Conservation (phyloP, 2,329 filamentous ascomycete species). For the Cyphellophora attinorum region DNA sequence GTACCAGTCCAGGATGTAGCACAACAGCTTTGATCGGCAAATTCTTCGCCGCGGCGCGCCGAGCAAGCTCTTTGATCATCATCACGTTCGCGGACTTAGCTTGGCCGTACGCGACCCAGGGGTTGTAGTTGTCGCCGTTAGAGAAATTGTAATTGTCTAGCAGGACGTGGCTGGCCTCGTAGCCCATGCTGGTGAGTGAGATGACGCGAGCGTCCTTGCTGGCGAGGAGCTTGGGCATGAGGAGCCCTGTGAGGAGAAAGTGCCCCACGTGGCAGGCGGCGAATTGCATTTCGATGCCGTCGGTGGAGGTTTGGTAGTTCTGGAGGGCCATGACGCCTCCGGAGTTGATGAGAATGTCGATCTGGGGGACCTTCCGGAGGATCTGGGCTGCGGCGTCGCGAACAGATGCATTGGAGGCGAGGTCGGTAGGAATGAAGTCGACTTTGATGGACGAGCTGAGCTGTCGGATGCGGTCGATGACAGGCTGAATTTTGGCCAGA, state of each 20-base stretch:
- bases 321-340: slow-evolving; percentile 28
- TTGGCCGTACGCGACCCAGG: slow-evolving; percentile 33
- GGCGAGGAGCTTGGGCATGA: slow-evolving; percentile 25
- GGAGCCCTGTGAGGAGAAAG: slow-evolving; percentile 31
- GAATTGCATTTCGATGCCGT: slow-evolving; percentile 29
- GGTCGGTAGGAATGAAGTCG: slow-evolving; percentile 6
- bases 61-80: slow-evolving; percentile 41
- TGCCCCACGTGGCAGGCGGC: slow-evolving; percentile 27
- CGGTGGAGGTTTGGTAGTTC: slow-evolving; percentile 13
- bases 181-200: slow-evolving; percentile 19
- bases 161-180: slow-evolving; percentile 21
- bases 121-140: slow-evolving; percentile 21
- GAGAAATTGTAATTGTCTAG: slow-evolving; percentile 25
- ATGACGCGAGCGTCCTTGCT: slow-evolving; percentile 17
- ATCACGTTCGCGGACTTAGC: slow-evolving; percentile 40
- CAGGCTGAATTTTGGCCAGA: slow-evolving; percentile 14
- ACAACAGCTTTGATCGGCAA: slow-evolving; percentile 35
- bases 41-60: slow-evolving; percentile 32
- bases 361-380: slow-evolving; percentile 6
- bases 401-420: slow-evolving; percentile 6
- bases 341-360: slow-evolving; percentile 35
- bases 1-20: slow-evolving; percentile 35
- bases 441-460: slow-evolving; percentile 3
- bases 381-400: slow-evolving; percentile 12
- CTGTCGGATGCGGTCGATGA: slow-evolving; percentile 14